Evolutionary conservation across 805 yeast species (phyloP), one percentile per base, ranked within the genome.

Genomic region (Saccharomycopsis sp.): DNA sequence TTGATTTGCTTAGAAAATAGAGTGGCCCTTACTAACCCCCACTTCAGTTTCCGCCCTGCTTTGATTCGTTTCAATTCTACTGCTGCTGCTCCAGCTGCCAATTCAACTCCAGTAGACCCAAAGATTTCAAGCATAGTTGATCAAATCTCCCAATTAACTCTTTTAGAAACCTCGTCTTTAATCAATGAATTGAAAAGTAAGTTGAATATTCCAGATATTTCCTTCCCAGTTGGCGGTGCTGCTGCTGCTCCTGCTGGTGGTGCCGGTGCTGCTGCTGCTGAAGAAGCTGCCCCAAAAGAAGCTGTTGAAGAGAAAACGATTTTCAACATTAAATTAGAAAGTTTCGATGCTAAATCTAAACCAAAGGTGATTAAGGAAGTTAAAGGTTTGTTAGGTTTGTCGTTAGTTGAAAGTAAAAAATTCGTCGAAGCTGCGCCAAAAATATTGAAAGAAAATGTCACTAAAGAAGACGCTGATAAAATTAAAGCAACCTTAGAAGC

Each of bases 351-450:
- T 48, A 89, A 88, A 70, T 67, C 95, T 47, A 93, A 93, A 74
- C 96, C 99, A 50, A 93, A 93, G 82, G 79, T 93, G 65, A 93
- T 93, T 64, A 93, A 93, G 73, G 98, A 93, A 70, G 95, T 93
- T 57, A 93, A 93, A 73, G 74, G 83, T 51, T 71, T 90, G 60
- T 75, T 93, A 59, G 96, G 96, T 13, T 74, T 93, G 58, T 86
- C 96, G 4, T 75, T 93, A 56, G 98, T 93, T 50, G 97, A 93
- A 64, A 85, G 97, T 51, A 93, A 93, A 80, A 93, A 93, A 71
- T 85, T 93, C 55, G 99, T 93, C 47, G 99, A 93, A 72, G 69
- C 87, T 58, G 97, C 99, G 51, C 99, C 99, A 57, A 93, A 93
- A 75, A 72, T 85, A 38, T 73, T 93, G 65, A 93, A 93, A 72